Evolutionary conservation across 2,329 filamentous ascomycete species (phyloP), one percentile per base, ranked within the genome.

Genomic region (Pseudocercospora pini-densiflorae): DNA sequence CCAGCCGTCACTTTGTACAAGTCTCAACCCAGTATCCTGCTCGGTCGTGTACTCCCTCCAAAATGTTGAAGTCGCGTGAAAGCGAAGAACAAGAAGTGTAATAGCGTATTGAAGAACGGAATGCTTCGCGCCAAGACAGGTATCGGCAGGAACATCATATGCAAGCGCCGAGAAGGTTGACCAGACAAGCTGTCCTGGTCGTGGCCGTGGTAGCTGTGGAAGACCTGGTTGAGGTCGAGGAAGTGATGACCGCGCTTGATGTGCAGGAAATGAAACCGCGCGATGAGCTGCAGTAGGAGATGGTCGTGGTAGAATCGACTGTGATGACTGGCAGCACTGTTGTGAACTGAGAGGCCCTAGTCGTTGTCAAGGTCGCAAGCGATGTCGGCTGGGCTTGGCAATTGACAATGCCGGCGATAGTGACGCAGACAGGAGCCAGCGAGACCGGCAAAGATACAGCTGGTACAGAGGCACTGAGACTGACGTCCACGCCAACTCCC

Each of bases 241-340:
- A 43, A n/a, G 40, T 43, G 40, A 43, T 43, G 7, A 43, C 40
- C 1, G 24, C 12, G 16, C 53, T 57, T 9, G 55, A 43, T 5
- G 55, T 21, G 31, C 55, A 58, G 8, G 31, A 36, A 9, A 40
- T 58, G 29, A 58, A 58, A 19, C 55, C 55, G 27, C 55, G 27
- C 1, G 55, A 58, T 8, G 55, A 36, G 29, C 59, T 67, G 60
- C 72, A 75, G 55, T 69, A 72, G 10, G 72, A 72, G 10, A 75
- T 63, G 0, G 71, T 74, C 24, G 70, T 71, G 1, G 71, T 73
- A 1, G 71, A 71, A 21, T 53, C 59, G 5, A 74, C 49, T 0
- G 71, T 74, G 8, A 71, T 72, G n/a, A 70, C 65, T 5, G 71
- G 67, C 4, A 73, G 57, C 2, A 66, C 63, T 3, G 61, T 60